phyloP scores from a whole-genome alignment of 345 rosid genomes.

The Leavenworthia alabamica region DNA sequence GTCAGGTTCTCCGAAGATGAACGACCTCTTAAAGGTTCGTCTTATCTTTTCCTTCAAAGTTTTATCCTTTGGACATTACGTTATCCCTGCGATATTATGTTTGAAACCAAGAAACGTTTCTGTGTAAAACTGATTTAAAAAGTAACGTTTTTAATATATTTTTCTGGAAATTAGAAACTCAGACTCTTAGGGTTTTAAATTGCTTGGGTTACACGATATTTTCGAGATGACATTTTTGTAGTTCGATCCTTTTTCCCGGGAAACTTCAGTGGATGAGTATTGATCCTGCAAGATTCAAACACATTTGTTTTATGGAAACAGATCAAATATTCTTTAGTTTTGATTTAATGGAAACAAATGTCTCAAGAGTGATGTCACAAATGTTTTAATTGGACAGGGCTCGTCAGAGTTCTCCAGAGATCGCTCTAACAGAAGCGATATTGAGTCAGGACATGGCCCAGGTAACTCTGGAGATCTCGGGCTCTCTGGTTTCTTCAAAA shows the following conservation, averaged over 20 bases:
- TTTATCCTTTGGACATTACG: neutral
- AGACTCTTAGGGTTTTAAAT: neutral
- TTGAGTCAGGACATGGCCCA: constrained; percentile 56
- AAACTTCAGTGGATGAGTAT: neutral
- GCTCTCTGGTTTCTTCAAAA: constrained; percentile 76
- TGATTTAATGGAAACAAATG: neutral
- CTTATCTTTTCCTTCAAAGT: neutral
- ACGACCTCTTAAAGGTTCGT: constrained; percentile 71
- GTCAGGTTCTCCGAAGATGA: constrained; percentile 45
- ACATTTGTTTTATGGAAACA: neutral
- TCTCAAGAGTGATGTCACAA: neutral
- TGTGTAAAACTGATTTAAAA: neutral
- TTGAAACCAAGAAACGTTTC: neutral
- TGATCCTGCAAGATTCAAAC: neutral
- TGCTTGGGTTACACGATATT: constrained; percentile 12
- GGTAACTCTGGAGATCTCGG: constrained; percentile 69
- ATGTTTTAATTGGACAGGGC: constrained; percentile 41
- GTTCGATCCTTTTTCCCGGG: neutral
- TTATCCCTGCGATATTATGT: neutral
- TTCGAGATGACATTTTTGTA: neutral
- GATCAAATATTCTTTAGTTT: neutral
- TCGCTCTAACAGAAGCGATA: constrained; percentile 57
- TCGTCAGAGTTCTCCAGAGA: constrained; percentile 74
- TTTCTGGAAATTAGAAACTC: neutral
- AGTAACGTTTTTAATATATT: neutral